A percentile compares a stretch with the other conserved stretches of the same genome.
Evolutionary conservation across 2,329 filamentous ascomycete genomes (phyloP).

Genomic region (Myriosclerotinia scirpicola): DNA sequence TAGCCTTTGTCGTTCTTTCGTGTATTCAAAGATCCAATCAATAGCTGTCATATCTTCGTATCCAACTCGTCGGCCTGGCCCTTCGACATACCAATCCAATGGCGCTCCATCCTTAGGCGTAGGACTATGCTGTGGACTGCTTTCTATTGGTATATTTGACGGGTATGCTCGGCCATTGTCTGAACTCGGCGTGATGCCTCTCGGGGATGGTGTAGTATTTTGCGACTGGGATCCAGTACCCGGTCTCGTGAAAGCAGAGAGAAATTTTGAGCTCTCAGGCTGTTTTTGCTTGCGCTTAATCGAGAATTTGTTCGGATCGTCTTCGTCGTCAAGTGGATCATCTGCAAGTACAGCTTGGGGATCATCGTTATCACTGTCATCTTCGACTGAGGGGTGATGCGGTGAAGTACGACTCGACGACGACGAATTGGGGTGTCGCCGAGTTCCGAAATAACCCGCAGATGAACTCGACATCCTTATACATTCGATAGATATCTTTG

Average conservation of each 20-base stretch:
- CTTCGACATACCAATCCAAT: constrained; percentile 86
- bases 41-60: constrained; percentile 98
- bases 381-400: constrained; percentile 32
- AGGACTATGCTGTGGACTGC: constrained; percentile 24
- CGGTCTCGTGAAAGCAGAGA: constrained; percentile 35
- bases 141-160: constrained; percentile 27
- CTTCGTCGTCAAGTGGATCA: constrained; percentile 52
- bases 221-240: constrained; percentile 28
- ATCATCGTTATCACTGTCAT: constrained; percentile 47
- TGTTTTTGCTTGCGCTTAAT: constrained; percentile 69
- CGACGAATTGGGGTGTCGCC: constrained; percentile 31
- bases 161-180: constrained; percentile 26
- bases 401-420: constrained; percentile 35
- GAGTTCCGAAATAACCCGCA: constrained; percentile 31
- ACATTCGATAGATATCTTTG: constrained; percentile 27
- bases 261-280: constrained; percentile 31
- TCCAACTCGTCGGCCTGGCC: constrained; percentile 82
- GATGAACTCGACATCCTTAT: constrained; percentile 41
- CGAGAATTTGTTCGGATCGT: constrained; percentile 56
- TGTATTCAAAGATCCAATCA: constrained; percentile 99
- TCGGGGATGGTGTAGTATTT: constrained; percentile 35
- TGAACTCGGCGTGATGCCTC: constrained; percentile 30
- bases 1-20: constrained; percentile 86
- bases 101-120: constrained; percentile 49
- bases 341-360: constrained; percentile 49